Base-by-base conservation (phyloP, 805 yeast genomes). In the Dipodascus geniculatus region DNA sequence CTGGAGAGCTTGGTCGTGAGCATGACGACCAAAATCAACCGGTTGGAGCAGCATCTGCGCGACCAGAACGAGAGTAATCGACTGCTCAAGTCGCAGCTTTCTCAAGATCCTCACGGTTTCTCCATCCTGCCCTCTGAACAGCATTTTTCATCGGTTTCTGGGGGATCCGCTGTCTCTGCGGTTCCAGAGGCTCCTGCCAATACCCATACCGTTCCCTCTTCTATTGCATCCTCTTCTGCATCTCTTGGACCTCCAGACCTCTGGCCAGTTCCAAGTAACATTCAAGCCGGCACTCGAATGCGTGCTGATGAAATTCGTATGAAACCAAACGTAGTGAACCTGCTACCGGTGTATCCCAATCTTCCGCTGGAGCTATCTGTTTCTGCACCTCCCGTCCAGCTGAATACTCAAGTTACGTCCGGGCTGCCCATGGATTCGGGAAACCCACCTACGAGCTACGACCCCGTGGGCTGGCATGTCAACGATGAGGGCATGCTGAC, bases 1-100 rank as follows among this genome's bases (percentile, higher is more conserved):
- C 58, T 64, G 19, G 68, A 64, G 52, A 53, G 54, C 42, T 56
- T 61, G 19, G 57, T 63, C 23, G 56, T 54, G 28, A 60, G 57
- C 23, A 51, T 57, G 56, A 53, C 59, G n/a, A 50, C 55, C 19
- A 61, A 62, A 52, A 50, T 64, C 22, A 47, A 52, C 17, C 47
- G 52, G 31, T 56, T 64, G 16, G 55, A 58, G 52, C 42, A 38
- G 31, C 51, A 17, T 47, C 23, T 47, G 3, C 4, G n/a, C 11
- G 31, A 23, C n/a, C 31, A 22, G 9, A 6, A n/a, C 4, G 31
- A 47, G 28, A 23, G n/a, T 8, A 47, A 47, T 16, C 44, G 11
- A 6, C 4, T 38, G 4, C 19, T 38, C 20, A 38, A n/a, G 14
- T 3, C 17, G 8, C 4, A 38, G 14, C 44, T 38, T 4, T 38